Evolutionary conservation across 305 asterid genomes (phyloP).

Genomic region (Fraxinus albicans): DNA sequence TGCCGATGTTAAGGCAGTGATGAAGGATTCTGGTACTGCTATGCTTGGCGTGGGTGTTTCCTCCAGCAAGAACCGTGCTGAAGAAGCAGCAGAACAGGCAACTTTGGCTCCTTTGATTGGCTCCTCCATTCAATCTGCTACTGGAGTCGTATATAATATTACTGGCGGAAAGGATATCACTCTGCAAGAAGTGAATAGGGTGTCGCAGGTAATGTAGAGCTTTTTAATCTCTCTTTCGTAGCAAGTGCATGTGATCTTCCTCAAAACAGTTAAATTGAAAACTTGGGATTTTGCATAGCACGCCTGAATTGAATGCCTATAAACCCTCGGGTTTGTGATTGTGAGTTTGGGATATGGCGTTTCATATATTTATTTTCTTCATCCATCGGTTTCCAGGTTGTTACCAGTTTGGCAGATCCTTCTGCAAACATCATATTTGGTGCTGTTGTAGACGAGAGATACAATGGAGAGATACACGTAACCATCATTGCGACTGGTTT

Average conservation of each 20-base stretch:
- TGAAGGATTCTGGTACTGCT: conserved; percentile 97
- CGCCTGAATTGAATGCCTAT: background rate
- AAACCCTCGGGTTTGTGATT: background rate
- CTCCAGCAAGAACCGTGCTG: conserved; percentile 95
- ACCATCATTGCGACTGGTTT: conserved; percentile 96
- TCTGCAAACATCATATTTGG: conserved; percentile 95
- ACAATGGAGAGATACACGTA: conserved; percentile 90
- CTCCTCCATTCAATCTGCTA: conserved; percentile 84
- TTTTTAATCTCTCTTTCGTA: background rate
- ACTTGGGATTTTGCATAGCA: background rate
- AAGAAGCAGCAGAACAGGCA: conserved; percentile 95
- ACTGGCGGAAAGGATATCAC: conserved; percentile 98
- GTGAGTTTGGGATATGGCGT: background rate
- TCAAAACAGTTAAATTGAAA: background rate
- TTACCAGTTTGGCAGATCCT: conserved; percentile 94
- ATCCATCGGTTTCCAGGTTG: conserved; percentile 55
- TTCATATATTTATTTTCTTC: background rate
- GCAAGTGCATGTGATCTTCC: background rate
- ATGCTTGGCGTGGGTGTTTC: conserved; percentile 99
- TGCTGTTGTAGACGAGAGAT: conserved; percentile 95
- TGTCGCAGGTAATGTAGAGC: conserved; percentile 67
- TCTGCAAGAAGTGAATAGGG: conserved; percentile 91
- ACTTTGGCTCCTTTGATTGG: conserved; percentile 86
- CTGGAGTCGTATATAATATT: conserved; percentile 88
- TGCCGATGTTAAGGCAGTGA: conserved; percentile 95